phyloP scores from a whole-genome alignment of 2,329 filamentous ascomycete genomes.

The Zymoseptoria pseudotritici region DNA sequence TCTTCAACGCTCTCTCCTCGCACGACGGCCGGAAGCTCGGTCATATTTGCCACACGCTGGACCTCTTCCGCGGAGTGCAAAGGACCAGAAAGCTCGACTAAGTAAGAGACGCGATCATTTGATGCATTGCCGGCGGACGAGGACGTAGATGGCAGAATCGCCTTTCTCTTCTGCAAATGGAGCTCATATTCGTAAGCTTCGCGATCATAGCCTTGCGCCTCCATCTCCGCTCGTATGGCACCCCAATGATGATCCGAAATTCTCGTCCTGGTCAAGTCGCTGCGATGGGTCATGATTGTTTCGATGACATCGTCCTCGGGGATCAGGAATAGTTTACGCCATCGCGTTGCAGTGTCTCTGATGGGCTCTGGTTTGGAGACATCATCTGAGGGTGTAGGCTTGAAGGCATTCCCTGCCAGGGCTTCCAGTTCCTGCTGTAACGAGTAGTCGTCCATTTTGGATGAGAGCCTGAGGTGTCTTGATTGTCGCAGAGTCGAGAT shows the following conservation, averaged over 20 bases:
- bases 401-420: conserved; percentile 19
- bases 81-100: conserved; percentile 27
- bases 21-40: conserved; percentile 19
- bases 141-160: conserved; percentile 16
- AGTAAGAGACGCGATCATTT: conserved; percentile 15
- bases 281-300: conserved; percentile 29
- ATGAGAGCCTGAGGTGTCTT: not conserved
- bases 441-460: conserved; percentile 18
- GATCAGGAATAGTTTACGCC: conserved; percentile 32
- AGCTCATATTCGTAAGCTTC: conserved; percentile 36
- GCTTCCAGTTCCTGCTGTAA: conserved; percentile 23
- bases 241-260: conserved; percentile 33
- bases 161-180: conserved; percentile 22
- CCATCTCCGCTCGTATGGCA: conserved; percentile 24
- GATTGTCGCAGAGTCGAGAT: not conserved
- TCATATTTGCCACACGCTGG: conserved; percentile 20
- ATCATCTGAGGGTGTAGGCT: not conserved
- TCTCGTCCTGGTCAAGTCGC: conserved; percentile 27
- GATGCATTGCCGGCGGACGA: conserved; percentile 14
- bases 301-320: conserved; percentile 26
- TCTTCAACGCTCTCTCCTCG: conserved; percentile 22
- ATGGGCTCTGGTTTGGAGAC: conserved; percentile 14
- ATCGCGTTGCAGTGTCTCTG: conserved; percentile 25
- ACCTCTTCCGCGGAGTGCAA: conserved; percentile 23
- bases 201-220: conserved; percentile 31